A percentile compares a stretch with the other conserved stretches of the same genome.
These are phyloP conservation scores for Phoma herbarum DNA, from an alignment of 2,329 filamentous ascomycete species.

Conservation along the genomic window DNA sequence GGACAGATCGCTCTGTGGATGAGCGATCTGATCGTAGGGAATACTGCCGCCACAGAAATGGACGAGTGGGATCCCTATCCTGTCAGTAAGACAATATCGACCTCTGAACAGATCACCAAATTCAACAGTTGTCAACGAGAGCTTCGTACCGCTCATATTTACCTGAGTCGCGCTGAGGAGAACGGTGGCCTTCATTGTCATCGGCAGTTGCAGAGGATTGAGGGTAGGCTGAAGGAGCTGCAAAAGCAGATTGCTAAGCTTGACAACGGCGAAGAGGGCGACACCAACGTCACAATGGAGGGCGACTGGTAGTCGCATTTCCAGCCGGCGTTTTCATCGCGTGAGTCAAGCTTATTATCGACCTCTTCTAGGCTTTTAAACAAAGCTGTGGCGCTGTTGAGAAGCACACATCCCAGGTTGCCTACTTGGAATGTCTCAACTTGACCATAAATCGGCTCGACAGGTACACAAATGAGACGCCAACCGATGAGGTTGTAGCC, in stretches of 20 bases:
- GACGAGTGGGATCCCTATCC: conserved; percentile 30
- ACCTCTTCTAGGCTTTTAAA: too few relatives aligned
- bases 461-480: too few relatives aligned
- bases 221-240: conserved; percentile 30
- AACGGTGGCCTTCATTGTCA: conserved; percentile 30
- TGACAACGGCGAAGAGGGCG: background rate
- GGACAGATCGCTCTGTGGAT: conserved; percentile 80
- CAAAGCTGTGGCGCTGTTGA: too few relatives aligned
- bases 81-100: background rate
- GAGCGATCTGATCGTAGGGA: conserved; percentile 68
- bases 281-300: conserved; percentile 4
- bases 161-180: conserved; percentile 35
- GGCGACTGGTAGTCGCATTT: background rate
- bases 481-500: too few relatives aligned
- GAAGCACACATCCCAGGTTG: too few relatives aligned
- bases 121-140: conserved; percentile 33
- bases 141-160: conserved; percentile 32
- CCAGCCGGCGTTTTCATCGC: too few relatives aligned
- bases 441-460: too few relatives aligned
- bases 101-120: conserved; percentile 24
- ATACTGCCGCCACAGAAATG: conserved; percentile 13
- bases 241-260: conserved; percentile 25
- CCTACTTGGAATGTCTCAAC: too few relatives aligned
- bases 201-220: conserved; percentile 29
- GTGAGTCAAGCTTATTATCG: too few relatives aligned